Base-by-base conservation (phyloP, 2,329 filamentous ascomycete species). In the Pseudogymnoascus sp. region DNA sequence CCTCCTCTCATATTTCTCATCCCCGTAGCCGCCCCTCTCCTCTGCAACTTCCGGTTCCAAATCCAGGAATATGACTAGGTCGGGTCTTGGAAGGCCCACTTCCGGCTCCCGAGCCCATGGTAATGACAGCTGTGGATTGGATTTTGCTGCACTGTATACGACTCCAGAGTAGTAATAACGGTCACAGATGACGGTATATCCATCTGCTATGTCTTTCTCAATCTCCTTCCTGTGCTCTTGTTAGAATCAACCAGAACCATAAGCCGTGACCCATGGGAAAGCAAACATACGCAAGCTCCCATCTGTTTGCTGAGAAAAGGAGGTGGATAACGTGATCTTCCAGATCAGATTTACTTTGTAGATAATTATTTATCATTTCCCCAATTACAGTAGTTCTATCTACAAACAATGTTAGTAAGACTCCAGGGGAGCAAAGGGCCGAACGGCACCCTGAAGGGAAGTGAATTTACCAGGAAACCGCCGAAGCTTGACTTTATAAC, bases 151-250 rank as follows among this genome's bases (percentile, higher is more conserved):
- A 23, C 88, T 91, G 78, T 97, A 99, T 60, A 97, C 91, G 63
- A 92, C 90, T 62, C 94, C 94, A 18, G 90, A 94, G 78, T 96
- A 93, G 74, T 95, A 96, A 78, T 97, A 99, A 59, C 94, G 87
- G 75, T 99, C 94, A 68, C 93, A 87, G 40, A 99, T 80, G 33
- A 99, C 82, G 0, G 85, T 94, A 18, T 81, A 86, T 7, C 93
- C 92, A 1, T 79, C 74, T 0, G 79, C 76, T 5, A 97, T 75
- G 5, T 83, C 77, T 1, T 75, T 63, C 16, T 78, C 71, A 53
- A 87, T 86, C 60, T 76, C 76, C 67, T 79, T 77, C 1, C 82
- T 84, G 64, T 35, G 42, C 25, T 18, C 21, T 44, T 23, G 38
- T 16, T 16, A 25, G 50, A 56, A 56, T 53, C 14, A 1, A 33